These are phyloP conservation scores for Hortiboletus flavorubellus DNA, from an alignment of 768 basidiomycete genomes.

Conservation along the genomic window DNA sequence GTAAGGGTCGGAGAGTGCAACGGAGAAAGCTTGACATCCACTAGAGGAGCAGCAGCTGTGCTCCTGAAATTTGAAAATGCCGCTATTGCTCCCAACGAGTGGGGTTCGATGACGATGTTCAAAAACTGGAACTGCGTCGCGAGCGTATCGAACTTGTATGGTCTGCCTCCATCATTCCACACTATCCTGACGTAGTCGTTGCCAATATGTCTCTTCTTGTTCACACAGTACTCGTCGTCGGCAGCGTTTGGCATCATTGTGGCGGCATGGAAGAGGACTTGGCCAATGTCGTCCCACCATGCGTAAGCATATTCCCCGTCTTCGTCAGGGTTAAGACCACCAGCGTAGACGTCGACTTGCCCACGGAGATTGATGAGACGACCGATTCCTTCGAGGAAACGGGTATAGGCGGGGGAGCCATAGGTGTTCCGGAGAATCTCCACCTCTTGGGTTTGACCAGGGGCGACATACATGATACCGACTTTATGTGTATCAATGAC, in stretches of 20 bases:
- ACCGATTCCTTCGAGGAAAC: conserved; percentile 89
- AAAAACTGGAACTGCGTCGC: conserved; percentile 94
- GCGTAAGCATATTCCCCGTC: conserved; percentile 98
- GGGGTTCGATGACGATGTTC: conserved; percentile 95
- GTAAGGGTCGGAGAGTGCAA: conserved; percentile 17
- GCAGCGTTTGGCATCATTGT: conserved; percentile 90
- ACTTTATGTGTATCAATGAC: conserved; percentile 98
- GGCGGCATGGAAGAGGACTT: conserved; percentile 92
- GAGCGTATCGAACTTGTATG: conserved; percentile 90
- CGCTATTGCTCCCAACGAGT: conserved; percentile 78
- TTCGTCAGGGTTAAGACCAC: conserved; percentile 84
- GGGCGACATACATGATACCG: conserved; percentile 93
- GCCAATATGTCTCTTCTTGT: conserved; percentile 95
- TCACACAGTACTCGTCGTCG: conserved; percentile 65
- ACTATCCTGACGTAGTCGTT: conserved; percentile 96
- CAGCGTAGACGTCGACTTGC: conserved; percentile 89
- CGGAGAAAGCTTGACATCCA: conserved; percentile 18
- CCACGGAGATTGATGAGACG: conserved; percentile 84
- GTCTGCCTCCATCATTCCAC: conserved; percentile 94
- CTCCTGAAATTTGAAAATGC: conserved; percentile 69
- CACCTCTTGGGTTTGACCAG: conserved; percentile 78
- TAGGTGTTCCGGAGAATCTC: conserved; percentile 89
- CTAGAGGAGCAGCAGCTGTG: not conserved
- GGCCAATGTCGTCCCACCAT: conserved; percentile 98
- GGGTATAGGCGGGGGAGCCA: conserved; percentile 92